A percentile compares a stretch with the other conserved stretches of the same genome.
Evolutionary conservation across 345 rosid genomes (phyloP).

Genomic region (Microcos paniculata): DNA sequence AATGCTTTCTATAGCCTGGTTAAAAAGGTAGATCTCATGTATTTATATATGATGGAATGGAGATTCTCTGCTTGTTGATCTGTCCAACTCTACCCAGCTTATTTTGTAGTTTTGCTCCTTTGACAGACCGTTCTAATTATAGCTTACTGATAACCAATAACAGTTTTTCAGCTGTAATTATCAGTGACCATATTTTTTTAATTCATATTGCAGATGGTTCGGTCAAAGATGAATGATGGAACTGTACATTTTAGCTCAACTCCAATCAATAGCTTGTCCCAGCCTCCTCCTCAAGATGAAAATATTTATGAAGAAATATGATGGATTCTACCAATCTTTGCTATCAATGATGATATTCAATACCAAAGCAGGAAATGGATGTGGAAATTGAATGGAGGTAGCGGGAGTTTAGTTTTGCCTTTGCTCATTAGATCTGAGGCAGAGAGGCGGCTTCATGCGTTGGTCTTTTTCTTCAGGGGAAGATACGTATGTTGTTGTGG

Average conservation of each 20-base stretch:
- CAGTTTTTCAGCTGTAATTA: not conserved
- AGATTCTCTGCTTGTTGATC: not conserved
- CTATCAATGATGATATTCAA: not conserved
- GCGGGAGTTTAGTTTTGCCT: not conserved
- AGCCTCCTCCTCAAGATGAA: constrained; percentile 38
- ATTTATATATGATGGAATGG: not conserved
- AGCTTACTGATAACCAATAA: not conserved
- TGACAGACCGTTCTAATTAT: not conserved
- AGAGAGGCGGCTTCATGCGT: not conserved
- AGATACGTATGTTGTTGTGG: not conserved
- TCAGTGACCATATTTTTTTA: not conserved
- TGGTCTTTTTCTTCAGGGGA: not conserved
- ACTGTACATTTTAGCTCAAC: constrained; percentile 39
- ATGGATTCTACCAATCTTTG: constrained; percentile 4
- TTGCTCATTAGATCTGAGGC: not conserved
- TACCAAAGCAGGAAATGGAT: not conserved
- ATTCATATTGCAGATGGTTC: constrained; percentile 50
- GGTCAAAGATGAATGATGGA: constrained; percentile 60
- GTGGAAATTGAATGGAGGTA: not conserved
- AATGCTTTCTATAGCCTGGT: not conserved
- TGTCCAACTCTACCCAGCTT: not conserved
- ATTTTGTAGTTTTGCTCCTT: not conserved
- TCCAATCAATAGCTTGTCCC: constrained; percentile 28
- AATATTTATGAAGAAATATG: constrained; percentile 43
- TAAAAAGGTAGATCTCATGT: not conserved